Base-by-base conservation (phyloP, 768 basidiomycete genomes). In the Brasilioporus rufonigricans region DNA sequence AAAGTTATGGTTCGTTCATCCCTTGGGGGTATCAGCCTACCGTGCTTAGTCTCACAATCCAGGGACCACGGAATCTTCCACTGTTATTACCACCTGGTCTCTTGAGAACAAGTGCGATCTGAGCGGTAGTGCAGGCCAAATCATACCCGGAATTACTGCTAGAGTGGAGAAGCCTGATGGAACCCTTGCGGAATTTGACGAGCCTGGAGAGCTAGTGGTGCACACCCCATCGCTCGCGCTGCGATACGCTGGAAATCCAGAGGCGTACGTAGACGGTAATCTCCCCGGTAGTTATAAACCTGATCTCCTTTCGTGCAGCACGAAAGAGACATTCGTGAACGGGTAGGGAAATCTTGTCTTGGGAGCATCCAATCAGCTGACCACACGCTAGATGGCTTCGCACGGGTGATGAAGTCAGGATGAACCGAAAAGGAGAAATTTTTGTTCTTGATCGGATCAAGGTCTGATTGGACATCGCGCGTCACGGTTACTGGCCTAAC, bases 371-470 rank as follows among this genome's bases (percentile, higher is more conserved):
- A 32, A 43, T 43, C 36, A 26, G 44, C 40, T 48, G 41, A 65
- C n/a, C 5, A 31, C 44, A 11, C 3, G 29, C 12, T 53, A 82
- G 81, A 26, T 85, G 86, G 86, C 80, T 87, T 24, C 79, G 78
- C 32, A 89, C 85, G 0, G 87, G 86, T 1, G 87, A 89, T 62
- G 85, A 88, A 66, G 87, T 89, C 36, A 73, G 72, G 59, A 77
- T 89, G 63, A 80, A 87, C 57, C 78, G 73, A 57, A 74, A 81
- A 48, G 76, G 78, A 12, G 85, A 89, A 57, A 64, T 89, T 2
- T 88, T 82, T 62, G 74, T 91, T 26, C 81, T 91, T 13, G 89
- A 91, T 66, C 81, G 89, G 24, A 66, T 89, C 52, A 91, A 89
- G 78, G 86, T 84, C 60, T n/a, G 58, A 31, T 47, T 32, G 1